These are phyloP conservation scores for Coemansia sp. DNA, from an alignment of 192 early-diverging fungal genomes.

Conservation along the genomic window DNA sequence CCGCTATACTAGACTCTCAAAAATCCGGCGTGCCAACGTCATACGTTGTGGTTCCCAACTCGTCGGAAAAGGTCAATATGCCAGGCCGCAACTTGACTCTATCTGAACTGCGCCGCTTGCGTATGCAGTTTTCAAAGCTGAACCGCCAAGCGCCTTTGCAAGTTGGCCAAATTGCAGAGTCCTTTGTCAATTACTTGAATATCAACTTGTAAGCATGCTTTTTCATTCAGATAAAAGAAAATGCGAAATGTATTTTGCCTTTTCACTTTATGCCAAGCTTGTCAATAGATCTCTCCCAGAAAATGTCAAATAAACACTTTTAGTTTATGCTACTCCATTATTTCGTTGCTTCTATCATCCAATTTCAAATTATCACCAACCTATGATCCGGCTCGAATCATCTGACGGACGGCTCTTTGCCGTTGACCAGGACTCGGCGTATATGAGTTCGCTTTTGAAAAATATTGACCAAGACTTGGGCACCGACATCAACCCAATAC, in stretches of 20 bases:
- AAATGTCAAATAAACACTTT: not conserved
- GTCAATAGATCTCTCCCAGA: not conserved
- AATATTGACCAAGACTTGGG: conserved; percentile 75
- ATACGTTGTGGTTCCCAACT: conserved; percentile 60
- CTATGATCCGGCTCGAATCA: conserved; percentile 57
- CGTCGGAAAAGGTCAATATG: conserved; percentile 50
- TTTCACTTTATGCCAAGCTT: not conserved
- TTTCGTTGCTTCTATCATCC: not conserved
- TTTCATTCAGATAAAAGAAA: not conserved
- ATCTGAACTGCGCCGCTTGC: conserved; percentile 74
- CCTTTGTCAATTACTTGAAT: conserved; percentile 93
- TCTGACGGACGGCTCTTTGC: conserved; percentile 64
- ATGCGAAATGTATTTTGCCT: not conserved
- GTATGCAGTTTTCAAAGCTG: conserved; percentile 82
- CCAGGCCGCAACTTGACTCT: conserved; percentile 75
- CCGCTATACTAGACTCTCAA: conserved; percentile 74
- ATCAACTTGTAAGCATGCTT: conserved; percentile 61
- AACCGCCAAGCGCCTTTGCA: conserved; percentile 83
- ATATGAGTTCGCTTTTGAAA: conserved; percentile 69
- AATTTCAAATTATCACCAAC: not conserved
- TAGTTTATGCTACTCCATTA: not conserved
- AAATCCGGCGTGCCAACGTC: conserved; percentile 62
- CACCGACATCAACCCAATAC: conserved; percentile 59
- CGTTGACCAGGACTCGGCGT: conserved; percentile 62
- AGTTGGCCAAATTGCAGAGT: conserved; percentile 69